Evolutionary conservation across 1,284 basidiomycete genomes (phyloP).

Genomic region (Rhodotorula sp.): DNA sequence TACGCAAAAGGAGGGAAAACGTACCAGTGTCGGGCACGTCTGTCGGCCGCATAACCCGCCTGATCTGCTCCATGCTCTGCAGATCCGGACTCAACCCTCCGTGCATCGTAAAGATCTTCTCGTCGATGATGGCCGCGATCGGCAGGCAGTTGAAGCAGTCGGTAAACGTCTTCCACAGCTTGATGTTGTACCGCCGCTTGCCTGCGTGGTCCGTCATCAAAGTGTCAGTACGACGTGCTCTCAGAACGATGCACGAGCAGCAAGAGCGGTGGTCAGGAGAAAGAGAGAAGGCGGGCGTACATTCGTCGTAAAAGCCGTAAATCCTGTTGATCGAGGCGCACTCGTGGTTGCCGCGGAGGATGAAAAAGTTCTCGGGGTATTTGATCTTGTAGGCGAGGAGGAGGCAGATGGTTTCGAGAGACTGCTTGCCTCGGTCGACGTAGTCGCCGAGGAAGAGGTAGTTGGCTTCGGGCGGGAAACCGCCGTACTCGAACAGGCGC

Average conservation of each 20-base stretch:
- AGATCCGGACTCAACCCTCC: conserved; percentile 91
- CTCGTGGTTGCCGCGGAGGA: conserved; percentile 90
- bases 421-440: conserved; percentile 92
- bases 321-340: conserved; percentile 93
- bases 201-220: conserved; percentile 55
- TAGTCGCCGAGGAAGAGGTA: conserved; percentile 92
- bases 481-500: conserved; percentile 89
- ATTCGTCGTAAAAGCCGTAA: conserved; percentile 96
- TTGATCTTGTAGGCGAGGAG: conserved; percentile 64
- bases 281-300: conserved; percentile 55
- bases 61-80: conserved; percentile 99
- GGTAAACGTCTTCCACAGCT: conserved; percentile 96
- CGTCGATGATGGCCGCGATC: conserved; percentile 93
- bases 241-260: too few relatives aligned
- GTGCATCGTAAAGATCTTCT: conserved; percentile 90
- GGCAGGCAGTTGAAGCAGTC: conserved; percentile 96
- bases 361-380: conserved; percentile 97
- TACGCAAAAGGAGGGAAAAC: conserved; percentile 44
- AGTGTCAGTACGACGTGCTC: neutral
- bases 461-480: conserved; percentile 93
- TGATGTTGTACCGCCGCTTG: conserved; percentile 97
- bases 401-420: conserved; percentile 83
- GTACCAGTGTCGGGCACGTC: conserved; percentile 96
- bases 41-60: conserved; percentile 97
- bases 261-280: neutral